Evolutionary conservation across 2,329 filamentous ascomycete species (phyloP).

Genomic region (Basipetospora chlamydospora): DNA sequence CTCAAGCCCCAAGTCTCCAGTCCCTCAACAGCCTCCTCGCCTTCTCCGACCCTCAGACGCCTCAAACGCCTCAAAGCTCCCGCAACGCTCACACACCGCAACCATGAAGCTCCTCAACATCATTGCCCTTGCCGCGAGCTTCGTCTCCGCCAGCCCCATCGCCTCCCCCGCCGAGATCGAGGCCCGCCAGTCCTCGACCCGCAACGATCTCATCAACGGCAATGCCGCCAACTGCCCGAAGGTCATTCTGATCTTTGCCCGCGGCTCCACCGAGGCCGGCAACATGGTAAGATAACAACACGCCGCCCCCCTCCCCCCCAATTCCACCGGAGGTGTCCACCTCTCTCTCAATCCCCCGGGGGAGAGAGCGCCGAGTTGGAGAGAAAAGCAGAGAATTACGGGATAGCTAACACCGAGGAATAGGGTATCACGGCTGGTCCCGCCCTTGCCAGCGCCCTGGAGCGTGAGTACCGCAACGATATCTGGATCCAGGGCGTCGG

Average conservation of each 20-base stretch:
- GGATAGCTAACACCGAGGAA: background rate
- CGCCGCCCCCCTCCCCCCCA: too few relatives aligned
- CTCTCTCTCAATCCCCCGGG: too few relatives aligned
- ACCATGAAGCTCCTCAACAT: conserved; percentile 12
- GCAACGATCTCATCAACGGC: conserved; percentile 4
- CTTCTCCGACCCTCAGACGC: too few relatives aligned
- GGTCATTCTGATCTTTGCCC: conserved; percentile 4
- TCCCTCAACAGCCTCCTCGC: too few relatives aligned
- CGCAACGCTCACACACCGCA: too few relatives aligned
- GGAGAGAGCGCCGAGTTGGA: too few relatives aligned
- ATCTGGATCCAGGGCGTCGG: conserved; percentile 7
- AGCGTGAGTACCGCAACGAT: conserved; percentile 1
- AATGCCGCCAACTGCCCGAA: conserved; percentile 1
- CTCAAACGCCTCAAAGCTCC: too few relatives aligned
- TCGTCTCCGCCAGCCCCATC: conserved; percentile 8
- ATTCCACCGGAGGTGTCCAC: too few relatives aligned
- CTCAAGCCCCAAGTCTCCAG: too few relatives aligned
- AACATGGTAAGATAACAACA: conserved; percentile 6
- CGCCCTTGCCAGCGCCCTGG: conserved; percentile 1
- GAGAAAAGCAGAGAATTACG: background rate
- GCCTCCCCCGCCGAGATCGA: conserved; percentile 1
- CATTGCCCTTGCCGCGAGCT: conserved; percentile 8
- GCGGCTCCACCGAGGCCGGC: conserved; percentile 4
- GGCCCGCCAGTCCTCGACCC: conserved; percentile 2
- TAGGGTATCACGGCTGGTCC: conserved; percentile 1